Conservation (phyloP, 2,329 filamentous ascomycete genomes). For the Talaromyces sp. region DNA sequence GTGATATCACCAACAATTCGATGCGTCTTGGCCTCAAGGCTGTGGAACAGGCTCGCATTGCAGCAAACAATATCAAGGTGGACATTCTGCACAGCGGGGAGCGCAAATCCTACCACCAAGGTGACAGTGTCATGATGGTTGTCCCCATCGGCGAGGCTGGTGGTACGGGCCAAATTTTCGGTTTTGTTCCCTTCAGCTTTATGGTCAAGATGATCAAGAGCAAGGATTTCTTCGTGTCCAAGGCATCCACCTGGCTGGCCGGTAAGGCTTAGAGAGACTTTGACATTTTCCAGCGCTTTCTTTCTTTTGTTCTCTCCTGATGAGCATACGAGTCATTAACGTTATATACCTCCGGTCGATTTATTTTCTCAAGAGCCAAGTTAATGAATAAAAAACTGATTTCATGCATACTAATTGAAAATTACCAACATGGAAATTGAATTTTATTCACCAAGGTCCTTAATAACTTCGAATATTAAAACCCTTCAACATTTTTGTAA, state of each 20-base stretch:
- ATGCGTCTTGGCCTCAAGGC: slow-evolving; percentile 32
- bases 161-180: slow-evolving; percentile 37
- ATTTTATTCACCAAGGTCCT: background rate
- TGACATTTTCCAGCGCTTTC: background rate
- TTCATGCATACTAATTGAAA: background rate
- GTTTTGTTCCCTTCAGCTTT: slow-evolving; percentile 41
- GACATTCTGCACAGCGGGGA: slow-evolving; percentile 27
- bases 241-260: slow-evolving; percentile 18
- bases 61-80: slow-evolving; percentile 30
- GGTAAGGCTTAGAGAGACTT: slow-evolving; percentile 16
- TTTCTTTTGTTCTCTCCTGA: background rate
- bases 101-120: slow-evolving; percentile 26
- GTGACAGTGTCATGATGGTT: slow-evolving; percentile 29
- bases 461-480: too few species aligned
- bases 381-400: background rate
- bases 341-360: background rate
- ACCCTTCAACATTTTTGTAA: too few species aligned
- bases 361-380: background rate
- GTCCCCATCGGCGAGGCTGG: slow-evolving; percentile 31
- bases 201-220: slow-evolving; percentile 50
- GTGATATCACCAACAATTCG: slow-evolving; percentile 34
- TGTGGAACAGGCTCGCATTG: slow-evolving; percentile 28
- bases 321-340: background rate
- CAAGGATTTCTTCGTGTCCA: slow-evolving; percentile 43
- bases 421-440: too few species aligned